Percentiles rank a stretch among this genome's conserved stretches.
These are phyloP conservation scores for Emmonsiellopsis sp. DNA, from an alignment of 2,329 filamentous ascomycete species.

Conservation along the genomic window DNA sequence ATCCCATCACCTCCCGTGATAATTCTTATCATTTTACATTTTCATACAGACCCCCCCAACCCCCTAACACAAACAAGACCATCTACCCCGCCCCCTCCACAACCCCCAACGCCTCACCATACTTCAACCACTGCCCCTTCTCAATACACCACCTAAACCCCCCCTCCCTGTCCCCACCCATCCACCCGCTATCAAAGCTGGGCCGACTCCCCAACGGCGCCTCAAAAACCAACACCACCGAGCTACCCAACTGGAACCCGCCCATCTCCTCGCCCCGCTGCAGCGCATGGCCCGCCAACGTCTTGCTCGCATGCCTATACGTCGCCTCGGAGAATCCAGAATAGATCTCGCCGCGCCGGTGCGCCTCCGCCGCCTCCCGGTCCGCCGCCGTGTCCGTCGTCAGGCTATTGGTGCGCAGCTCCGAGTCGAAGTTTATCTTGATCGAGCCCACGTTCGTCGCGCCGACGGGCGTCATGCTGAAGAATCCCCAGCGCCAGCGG, in stretches of 20 bases:
- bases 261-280: constrained; percentile 93
- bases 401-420: constrained; percentile 84
- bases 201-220: constrained; percentile 59
- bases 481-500: constrained; percentile 95
- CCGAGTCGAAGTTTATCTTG: constrained; percentile 90
- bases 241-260: constrained; percentile 90
- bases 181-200: constrained; percentile 53
- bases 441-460: constrained; percentile 97
- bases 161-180: constrained; percentile 46
- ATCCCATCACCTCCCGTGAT: background rate
- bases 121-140: constrained; percentile 78
- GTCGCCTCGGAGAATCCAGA: constrained; percentile 89
- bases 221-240: constrained; percentile 92
- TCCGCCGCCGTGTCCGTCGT: constrained; percentile 89
- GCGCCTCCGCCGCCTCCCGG: constrained; percentile 69
- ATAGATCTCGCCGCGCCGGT: constrained; percentile 67
- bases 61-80: background rate
- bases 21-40: background rate
- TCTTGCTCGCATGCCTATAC: constrained; percentile 65
- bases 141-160: constrained; percentile 83
- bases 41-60: background rate
- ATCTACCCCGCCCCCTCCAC: constrained; percentile 33
- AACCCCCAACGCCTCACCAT: constrained; percentile 76
- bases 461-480: constrained; percentile 88
- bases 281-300: constrained; percentile 75